A percentile compares a stretch with the other conserved stretches of the same genome.
Conservation (phyloP, 2,329 filamentous ascomycete genomes). For the Cladosporium sp. region DNA sequence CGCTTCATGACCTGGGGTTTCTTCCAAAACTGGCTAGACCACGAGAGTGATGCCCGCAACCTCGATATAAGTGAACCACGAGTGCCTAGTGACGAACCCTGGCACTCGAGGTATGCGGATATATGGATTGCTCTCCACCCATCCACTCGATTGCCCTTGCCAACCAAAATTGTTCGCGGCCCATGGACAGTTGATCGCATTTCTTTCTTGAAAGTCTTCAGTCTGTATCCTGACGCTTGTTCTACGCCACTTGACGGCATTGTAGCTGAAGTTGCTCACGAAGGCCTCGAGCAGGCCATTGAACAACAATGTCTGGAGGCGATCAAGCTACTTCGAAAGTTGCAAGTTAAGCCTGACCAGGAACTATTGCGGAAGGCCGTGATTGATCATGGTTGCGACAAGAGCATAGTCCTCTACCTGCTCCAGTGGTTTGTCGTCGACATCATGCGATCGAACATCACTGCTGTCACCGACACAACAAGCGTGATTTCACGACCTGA, state of each 20-base stretch:
- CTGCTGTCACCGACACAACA: neutral
- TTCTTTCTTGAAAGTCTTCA: constrained; percentile 16
- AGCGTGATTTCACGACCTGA: neutral
- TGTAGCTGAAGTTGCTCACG: constrained; percentile 30
- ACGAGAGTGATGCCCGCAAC: constrained; percentile 2
- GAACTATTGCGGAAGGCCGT: constrained; percentile 34
- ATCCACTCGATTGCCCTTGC: constrained; percentile 24
- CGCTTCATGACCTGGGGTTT: constrained; percentile 38
- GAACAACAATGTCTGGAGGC: constrained; percentile 23
- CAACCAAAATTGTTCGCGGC: constrained; percentile 24
- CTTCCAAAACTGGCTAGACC: constrained; percentile 31
- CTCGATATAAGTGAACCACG: constrained; percentile 5
- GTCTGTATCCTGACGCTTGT: constrained; percentile 4
- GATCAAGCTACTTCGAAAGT: constrained; percentile 27
- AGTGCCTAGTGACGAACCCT: neutral
- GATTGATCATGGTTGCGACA: constrained; percentile 35
- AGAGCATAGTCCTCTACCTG: constrained; percentile 30
- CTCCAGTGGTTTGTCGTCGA: constrained; percentile 18
- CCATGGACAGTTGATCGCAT: constrained; percentile 31
- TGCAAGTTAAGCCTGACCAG: constrained; percentile 29
- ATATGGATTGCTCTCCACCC: constrained; percentile 27
- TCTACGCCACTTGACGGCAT: constrained; percentile 17
- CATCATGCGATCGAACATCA: constrained; percentile 1
- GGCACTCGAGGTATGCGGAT: constrained; percentile 2
- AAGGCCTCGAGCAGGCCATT: constrained; percentile 34